phyloP scores from a whole-genome alignment of 1,284 basidiomycete species.

The Cystobasidium slooffiae region DNA sequence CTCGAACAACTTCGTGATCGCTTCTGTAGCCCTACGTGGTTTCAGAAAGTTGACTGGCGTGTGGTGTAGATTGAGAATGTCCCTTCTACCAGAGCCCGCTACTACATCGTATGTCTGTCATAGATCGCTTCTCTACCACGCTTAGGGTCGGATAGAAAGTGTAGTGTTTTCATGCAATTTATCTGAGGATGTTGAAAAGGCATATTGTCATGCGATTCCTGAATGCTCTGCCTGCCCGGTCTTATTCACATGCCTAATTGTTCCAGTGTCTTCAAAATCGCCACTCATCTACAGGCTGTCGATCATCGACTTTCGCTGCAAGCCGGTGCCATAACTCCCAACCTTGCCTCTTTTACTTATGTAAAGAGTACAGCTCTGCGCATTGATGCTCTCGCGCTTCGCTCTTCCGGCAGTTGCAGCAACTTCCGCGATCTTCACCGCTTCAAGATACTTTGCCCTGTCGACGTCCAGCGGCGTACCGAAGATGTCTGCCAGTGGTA shows the following conservation, averaged over 20 bases:
- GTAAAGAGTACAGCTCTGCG: neutral
- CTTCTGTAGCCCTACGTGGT: neutral
- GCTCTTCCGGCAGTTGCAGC: conserved; percentile 2
- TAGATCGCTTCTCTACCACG: neutral
- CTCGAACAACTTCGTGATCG: neutral
- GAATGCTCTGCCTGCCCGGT: neutral
- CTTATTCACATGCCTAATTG: neutral
- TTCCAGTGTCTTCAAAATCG: no score
- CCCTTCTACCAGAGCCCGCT: conserved; percentile 1
- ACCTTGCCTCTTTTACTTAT: neutral
- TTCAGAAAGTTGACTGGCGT: neutral
- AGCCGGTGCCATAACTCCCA: no score
- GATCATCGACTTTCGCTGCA: neutral
- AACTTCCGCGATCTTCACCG: conserved; percentile 17
- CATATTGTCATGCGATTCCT: neutral
- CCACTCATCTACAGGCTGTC: no score
- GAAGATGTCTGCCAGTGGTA: neutral
- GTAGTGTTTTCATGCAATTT: neutral
- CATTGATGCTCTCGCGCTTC: conserved; percentile 3
- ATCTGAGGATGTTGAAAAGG: conserved; percentile 4
- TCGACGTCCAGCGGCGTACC: neutral
- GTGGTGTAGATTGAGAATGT: neutral
- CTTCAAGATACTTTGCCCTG: neutral
- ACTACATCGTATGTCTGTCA: neutral
- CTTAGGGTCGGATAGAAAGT: conserved; percentile 1